Conservation (phyloP, 805 yeast species). For the Saccharomycopsis javanensis region DNA sequence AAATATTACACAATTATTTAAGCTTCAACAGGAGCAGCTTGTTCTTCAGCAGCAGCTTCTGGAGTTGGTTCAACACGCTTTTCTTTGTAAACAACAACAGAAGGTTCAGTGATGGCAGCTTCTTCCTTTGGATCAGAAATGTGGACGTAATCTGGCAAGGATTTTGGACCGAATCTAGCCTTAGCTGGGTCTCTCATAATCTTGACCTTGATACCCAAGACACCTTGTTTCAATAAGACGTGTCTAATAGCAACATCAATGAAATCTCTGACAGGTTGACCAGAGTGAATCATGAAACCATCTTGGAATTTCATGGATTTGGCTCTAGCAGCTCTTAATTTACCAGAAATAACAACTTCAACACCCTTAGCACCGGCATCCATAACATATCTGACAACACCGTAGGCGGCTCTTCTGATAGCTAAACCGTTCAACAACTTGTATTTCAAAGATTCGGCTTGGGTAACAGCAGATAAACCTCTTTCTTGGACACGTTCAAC, state of each 20-base stretch:
- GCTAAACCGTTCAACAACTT: slow-evolving; percentile 98
- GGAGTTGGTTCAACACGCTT: slow-evolving; percentile 32
- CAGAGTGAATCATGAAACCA: slow-evolving; percentile 99
- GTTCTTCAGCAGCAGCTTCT: slow-evolving; percentile 20
- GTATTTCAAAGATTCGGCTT: slow-evolving; percentile 98
- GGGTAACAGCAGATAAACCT: slow-evolving; percentile 99
- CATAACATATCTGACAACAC: slow-evolving; percentile 99
- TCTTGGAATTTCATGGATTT: slow-evolving; percentile 99
- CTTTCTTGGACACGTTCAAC: slow-evolving; percentile 99
- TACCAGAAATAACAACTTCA: slow-evolving; percentile 99
- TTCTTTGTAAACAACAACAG: slow-evolving; percentile 63
- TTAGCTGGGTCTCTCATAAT: slow-evolving; percentile 98
- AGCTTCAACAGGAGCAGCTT: slow-evolving; percentile 4
- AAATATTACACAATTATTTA: neutral
- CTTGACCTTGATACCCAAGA: slow-evolving; percentile 98
- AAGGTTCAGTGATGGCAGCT: slow-evolving; percentile 67
- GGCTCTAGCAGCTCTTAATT: slow-evolving; percentile 99
- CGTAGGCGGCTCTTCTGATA: slow-evolving; percentile 99
- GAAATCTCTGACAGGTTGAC: slow-evolving; percentile 99
- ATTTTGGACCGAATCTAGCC: slow-evolving; percentile 75
- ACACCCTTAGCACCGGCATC: slow-evolving; percentile 99
- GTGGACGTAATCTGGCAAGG: slow-evolving; percentile 92
- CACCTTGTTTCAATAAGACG: slow-evolving; percentile 99
- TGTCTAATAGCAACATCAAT: slow-evolving; percentile 98
- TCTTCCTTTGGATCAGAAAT: slow-evolving; percentile 94